These are phyloP conservation scores for Karstenula rhodostoma DNA, from an alignment of 2,329 filamentous ascomycete genomes.

Conservation along the genomic window DNA sequence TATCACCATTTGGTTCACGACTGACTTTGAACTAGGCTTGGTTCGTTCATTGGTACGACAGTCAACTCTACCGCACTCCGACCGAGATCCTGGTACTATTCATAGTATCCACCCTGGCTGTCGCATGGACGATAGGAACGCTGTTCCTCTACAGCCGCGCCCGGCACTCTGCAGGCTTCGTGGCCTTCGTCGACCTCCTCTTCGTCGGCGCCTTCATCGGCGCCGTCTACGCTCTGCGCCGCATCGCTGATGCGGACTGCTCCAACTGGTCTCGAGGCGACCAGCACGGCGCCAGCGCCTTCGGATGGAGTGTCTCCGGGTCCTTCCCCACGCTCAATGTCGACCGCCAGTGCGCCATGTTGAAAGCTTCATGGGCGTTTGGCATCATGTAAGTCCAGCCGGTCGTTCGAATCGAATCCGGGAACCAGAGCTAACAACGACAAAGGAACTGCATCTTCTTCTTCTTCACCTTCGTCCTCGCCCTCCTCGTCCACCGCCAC, in stretches of 20 bases:
- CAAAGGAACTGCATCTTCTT: slow-evolving; percentile 50
- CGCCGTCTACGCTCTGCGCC: slow-evolving; percentile 65
- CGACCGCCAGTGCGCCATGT: slow-evolving; percentile 86
- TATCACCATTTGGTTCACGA: not conserved
- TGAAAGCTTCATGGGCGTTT: slow-evolving; percentile 89
- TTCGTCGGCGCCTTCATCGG: slow-evolving; percentile 72
- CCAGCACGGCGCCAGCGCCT: slow-evolving; percentile 59
- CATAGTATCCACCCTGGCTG: slow-evolving; percentile 68
- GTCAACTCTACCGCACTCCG: slow-evolving; percentile 66
- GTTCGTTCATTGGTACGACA: slow-evolving; percentile 68
- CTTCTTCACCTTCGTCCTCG: slow-evolving; percentile 60
- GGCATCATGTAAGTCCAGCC: slow-evolving; percentile 75
- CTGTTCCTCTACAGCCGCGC: slow-evolving; percentile 67
- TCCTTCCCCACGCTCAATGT: slow-evolving; percentile 61
- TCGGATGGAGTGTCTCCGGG: slow-evolving; percentile 67
- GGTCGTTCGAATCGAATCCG: not conserved
- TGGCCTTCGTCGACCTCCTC: slow-evolving; percentile 67
- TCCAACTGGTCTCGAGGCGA: slow-evolving; percentile 60
- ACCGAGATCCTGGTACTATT: slow-evolving; percentile 69
- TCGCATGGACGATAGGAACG: slow-evolving; percentile 69
- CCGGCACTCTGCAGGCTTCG: slow-evolving; percentile 66
- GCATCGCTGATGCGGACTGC: slow-evolving; percentile 72
- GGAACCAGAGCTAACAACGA: not conserved
- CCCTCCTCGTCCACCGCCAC: slow-evolving; percentile 64
- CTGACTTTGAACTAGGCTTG: slow-evolving; percentile 49